Conservation (phyloP, 495 filamentous ascomycete species). For the Parathielavia hyrcaniae region DNA sequence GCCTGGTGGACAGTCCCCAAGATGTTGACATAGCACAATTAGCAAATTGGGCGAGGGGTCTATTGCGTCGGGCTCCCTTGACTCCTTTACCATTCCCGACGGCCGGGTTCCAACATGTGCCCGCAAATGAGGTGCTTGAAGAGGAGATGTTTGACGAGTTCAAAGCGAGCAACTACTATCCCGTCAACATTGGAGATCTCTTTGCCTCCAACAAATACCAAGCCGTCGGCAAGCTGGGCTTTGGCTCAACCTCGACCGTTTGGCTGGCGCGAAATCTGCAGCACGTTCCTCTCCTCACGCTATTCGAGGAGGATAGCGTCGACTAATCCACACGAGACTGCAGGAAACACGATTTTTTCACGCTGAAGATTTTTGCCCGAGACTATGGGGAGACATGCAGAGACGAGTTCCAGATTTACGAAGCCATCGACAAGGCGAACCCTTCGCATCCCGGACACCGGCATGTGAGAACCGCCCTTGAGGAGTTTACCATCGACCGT, state of each 20-base stretch:
- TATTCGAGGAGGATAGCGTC: background rate
- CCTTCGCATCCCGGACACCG: slow-evolving; percentile 35
- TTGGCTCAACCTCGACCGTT: slow-evolving; percentile 48
- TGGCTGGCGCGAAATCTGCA: slow-evolving; percentile 51
- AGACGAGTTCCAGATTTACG: slow-evolving; percentile 36
- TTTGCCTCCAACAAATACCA: slow-evolving; percentile 43
- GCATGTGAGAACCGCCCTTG: slow-evolving; percentile 36
- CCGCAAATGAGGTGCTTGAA: background rate
- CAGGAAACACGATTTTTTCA: background rate
- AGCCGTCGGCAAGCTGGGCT: slow-evolving; percentile 50
- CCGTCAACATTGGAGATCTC: slow-evolving; percentile 47
- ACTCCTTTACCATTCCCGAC: background rate
- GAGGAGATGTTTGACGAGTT: slow-evolving; percentile 2
- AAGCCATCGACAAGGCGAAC: slow-evolving; percentile 26
- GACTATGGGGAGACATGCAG: background rate
- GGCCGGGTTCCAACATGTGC: background rate
- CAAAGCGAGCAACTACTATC: slow-evolving; percentile 35
- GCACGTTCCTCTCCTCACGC: slow-evolving; percentile 25
- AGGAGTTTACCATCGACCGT: slow-evolving; percentile 37
- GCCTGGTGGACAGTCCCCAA: background rate
- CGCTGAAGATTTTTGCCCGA: slow-evolving; percentile 1
- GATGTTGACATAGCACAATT: background rate
- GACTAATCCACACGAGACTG: background rate
- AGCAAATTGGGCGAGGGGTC: background rate
- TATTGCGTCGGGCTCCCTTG: background rate